Conservation (phyloP, 192 early-diverging fungal species). For the Backusella tarrabulga region DNA sequence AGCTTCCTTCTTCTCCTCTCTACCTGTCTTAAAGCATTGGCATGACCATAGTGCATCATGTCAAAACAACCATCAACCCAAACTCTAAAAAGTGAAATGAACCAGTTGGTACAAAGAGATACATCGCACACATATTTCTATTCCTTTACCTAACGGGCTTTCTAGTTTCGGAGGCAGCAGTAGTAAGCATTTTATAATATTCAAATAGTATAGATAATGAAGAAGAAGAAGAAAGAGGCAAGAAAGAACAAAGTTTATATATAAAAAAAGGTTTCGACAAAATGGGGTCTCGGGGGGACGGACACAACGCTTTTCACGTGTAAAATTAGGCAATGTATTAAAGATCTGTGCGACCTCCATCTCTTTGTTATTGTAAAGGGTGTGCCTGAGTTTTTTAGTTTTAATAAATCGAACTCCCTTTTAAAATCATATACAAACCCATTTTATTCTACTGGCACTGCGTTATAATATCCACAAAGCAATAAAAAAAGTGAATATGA, state of each 20-base stretch:
- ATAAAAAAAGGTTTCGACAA: not conserved
- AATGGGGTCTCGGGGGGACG: not conserved
- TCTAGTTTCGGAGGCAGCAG: not conserved
- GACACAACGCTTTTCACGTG: conserved; percentile 6
- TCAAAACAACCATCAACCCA: conserved; percentile 97
- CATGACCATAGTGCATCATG: conserved; percentile 96
- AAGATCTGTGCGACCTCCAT: not conserved
- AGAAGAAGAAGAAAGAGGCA: not conserved
- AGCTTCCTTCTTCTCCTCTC: not conserved
- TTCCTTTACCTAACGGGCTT: conserved; percentile 14
- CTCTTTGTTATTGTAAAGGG: not conserved
- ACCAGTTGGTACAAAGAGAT: not conserved
- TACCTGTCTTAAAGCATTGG: conserved; percentile 94
- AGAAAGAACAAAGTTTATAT: not conserved
- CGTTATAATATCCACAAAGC: too few relatives aligned
- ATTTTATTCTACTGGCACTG: too few relatives aligned
- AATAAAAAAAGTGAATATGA: not conserved
- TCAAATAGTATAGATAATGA: not conserved
- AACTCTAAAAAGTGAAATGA: conserved; percentile 36
- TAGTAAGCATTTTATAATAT: not conserved
- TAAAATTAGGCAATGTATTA: not conserved
- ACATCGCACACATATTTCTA: not conserved
- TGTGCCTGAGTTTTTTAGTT: not conserved
- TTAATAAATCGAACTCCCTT: not conserved
- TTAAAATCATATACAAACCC: not conserved